Percentiles rank a stretch among this genome's conserved stretches.
Evolutionary conservation across 352 stramenopile genomes (phyloP).

Genomic region (Pythium oligandrum): DNA sequence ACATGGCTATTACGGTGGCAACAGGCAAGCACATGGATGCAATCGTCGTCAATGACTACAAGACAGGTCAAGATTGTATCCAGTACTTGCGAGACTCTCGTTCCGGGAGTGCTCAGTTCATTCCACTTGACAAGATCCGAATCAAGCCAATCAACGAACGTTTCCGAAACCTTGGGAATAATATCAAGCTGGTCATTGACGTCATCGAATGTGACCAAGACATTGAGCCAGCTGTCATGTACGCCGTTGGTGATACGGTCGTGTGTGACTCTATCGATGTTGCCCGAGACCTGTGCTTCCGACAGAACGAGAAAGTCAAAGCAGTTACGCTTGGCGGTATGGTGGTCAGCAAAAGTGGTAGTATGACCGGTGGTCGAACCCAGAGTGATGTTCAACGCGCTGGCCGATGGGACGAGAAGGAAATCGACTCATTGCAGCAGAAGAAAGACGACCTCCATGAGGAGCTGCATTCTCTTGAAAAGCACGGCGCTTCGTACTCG

Average conservation of each 20-base stretch:
- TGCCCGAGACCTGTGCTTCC: constrained; percentile 84
- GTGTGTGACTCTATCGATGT: constrained; percentile 95
- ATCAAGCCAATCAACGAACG: constrained; percentile 92
- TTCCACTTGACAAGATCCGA: constrained; percentile 95
- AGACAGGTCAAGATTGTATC: constrained; percentile 82
- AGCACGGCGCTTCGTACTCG: constrained; percentile 64
- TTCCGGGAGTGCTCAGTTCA: constrained; percentile 93
- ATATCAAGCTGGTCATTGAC: constrained; percentile 94
- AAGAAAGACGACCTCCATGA: constrained; percentile 84
- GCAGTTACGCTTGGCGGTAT: constrained; percentile 93
- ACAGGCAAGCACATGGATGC: constrained; percentile 98
- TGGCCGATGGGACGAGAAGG: constrained; percentile 91
- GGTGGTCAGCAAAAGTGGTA: constrained; percentile 97
- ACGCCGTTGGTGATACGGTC: constrained; percentile 95
- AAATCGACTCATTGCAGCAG: constrained; percentile 78
- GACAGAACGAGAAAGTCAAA: constrained; percentile 82
- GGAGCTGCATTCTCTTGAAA: constrained; percentile 54
- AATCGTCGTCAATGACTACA: constrained; percentile 75
- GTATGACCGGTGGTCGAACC: constrained; percentile 96
- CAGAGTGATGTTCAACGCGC: constrained; percentile 79
- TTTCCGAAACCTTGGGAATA: constrained; percentile 86
- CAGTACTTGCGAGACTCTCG: constrained; percentile 95
- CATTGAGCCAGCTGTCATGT: constrained; percentile 92
- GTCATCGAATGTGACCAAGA: constrained; percentile 93
- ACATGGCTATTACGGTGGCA: constrained; percentile 96